phyloP scores from a whole-genome alignment of 495 filamentous ascomycete species.

The Paragyromitra xinjiangensis region DNA sequence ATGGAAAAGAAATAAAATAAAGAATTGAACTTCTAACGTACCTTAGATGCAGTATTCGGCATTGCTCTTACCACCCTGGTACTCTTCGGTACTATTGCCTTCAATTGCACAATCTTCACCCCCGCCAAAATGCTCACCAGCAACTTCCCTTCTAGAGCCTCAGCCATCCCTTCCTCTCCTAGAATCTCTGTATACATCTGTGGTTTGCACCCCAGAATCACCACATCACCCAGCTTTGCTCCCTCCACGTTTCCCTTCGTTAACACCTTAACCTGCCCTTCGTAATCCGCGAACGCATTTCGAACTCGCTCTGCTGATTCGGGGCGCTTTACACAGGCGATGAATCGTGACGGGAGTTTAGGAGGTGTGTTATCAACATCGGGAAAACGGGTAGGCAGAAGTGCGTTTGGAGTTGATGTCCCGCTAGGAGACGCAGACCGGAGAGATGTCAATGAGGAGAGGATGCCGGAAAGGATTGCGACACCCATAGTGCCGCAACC shows the following conservation, averaged over 20 bases:
- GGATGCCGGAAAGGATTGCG: constrained; percentile 82
- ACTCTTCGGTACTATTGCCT: constrained; percentile 60
- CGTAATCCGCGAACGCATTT: constrained; percentile 65
- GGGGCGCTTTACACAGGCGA: constrained; percentile 75
- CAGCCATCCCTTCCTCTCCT: constrained; percentile 69
- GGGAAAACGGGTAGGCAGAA: constrained; percentile 65
- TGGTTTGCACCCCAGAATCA: constrained; percentile 82
- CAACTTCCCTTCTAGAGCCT: constrained; percentile 78
- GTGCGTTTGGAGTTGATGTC: constrained; percentile 63
- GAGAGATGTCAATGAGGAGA: constrained; percentile 66
- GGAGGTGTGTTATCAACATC: constrained; percentile 51
- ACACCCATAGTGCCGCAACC: constrained; percentile 78
- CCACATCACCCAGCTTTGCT: constrained; percentile 68
- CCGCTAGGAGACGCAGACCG: constrained; percentile 60
- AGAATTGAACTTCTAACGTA: constrained; percentile 4
- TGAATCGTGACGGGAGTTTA: constrained; percentile 73
- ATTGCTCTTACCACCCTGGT: constrained; percentile 73
- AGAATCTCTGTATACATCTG: constrained; percentile 74
- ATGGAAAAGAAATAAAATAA: background rate
- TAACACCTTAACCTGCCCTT: constrained; percentile 39
- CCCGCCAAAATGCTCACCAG: constrained; percentile 86
- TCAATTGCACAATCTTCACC: constrained; percentile 63
- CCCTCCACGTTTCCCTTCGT: constrained; percentile 69
- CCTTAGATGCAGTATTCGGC: constrained; percentile 73
- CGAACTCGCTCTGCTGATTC: constrained; percentile 72